Percentiles rank a stretch among this genome's conserved stretches.
These are phyloP conservation scores for Neocatenulostroma microsporum DNA, from an alignment of 2,329 filamentous ascomycete species.

Conservation along the genomic window DNA sequence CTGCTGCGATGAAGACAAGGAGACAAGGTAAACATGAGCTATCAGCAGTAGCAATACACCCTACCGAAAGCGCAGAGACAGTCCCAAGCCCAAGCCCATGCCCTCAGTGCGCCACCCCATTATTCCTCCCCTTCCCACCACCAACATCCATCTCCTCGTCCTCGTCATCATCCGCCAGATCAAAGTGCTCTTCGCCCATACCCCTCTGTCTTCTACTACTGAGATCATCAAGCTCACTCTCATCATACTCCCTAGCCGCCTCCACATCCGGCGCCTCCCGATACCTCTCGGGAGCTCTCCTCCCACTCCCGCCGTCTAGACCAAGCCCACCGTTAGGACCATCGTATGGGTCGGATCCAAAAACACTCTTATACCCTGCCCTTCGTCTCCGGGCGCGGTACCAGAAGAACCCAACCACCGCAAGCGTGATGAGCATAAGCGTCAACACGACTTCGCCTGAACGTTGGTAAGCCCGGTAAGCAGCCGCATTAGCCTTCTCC, in stretches of 20 bases:
- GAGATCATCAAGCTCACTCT: slow-evolving; percentile 52
- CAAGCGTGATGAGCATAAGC: slow-evolving; percentile 67
- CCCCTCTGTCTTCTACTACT: too few relatives aligned
- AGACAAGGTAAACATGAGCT: too few relatives aligned
- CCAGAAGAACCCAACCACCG: slow-evolving; percentile 64
- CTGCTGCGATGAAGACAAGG: too few relatives aligned
- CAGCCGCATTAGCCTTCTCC: slow-evolving; percentile 70
- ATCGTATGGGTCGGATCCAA: slow-evolving; percentile 30
- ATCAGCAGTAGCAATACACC: too few relatives aligned
- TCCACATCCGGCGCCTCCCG: slow-evolving; percentile 45
- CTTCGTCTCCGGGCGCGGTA: slow-evolving; percentile 48
- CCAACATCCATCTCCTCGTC: slow-evolving; percentile 9
- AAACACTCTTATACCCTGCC: slow-evolving; percentile 40
- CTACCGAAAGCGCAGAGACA: too few relatives aligned
- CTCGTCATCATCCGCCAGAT: slow-evolving; percentile 18
- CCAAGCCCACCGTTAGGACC: slow-evolving; percentile 40
- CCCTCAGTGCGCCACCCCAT: slow-evolving; percentile 11
- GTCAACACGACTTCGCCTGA: slow-evolving; percentile 80
- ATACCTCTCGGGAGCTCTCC: too few relatives aligned
- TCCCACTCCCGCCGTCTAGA: slow-evolving; percentile 26
- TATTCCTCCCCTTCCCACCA: slow-evolving; percentile 5
- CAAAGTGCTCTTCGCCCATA: slow-evolving; percentile 13
- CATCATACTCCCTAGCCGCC: slow-evolving; percentile 52
- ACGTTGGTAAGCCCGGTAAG: slow-evolving; percentile 81
- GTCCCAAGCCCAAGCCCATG: too few relatives aligned